Conservation (phyloP, 164 flowering plant genomes). For the Vitis riparia region DNA sequence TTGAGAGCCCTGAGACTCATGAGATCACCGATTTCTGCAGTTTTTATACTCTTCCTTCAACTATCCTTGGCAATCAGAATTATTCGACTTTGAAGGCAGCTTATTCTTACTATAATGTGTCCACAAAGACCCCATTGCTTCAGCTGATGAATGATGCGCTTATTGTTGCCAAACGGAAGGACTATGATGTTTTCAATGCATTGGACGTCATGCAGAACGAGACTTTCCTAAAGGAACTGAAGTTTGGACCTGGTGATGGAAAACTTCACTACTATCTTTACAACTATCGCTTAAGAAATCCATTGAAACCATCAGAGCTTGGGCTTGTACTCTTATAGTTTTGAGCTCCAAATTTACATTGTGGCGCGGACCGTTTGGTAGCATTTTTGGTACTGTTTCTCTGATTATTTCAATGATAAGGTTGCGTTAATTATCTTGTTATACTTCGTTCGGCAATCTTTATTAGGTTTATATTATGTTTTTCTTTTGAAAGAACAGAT, state of each 20-base stretch:
- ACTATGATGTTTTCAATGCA: conserved; percentile 57
- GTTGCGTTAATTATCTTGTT: too few relatives aligned
- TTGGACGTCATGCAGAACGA: conserved; percentile 58
- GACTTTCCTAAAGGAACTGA: conserved; percentile 49
- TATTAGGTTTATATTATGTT: too few relatives aligned
- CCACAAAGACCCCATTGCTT: conserved; percentile 50
- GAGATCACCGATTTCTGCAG: conserved; percentile 58
- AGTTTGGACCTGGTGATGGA: conserved; percentile 61
- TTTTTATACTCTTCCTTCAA: conserved; percentile 60
- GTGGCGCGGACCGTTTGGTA: too few relatives aligned
- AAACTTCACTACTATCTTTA: conserved; percentile 59
- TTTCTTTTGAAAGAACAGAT: too few relatives aligned
- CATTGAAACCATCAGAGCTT: conserved; percentile 49
- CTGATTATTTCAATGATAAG: too few relatives aligned
- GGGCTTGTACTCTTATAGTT: conserved; percentile 26
- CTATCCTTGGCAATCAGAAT: conserved; percentile 51
- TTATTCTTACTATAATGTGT: conserved; percentile 54
- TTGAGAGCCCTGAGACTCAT: conserved; percentile 51
- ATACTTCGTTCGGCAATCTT: too few relatives aligned
- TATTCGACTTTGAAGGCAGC: conserved; percentile 52
- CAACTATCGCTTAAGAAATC: conserved; percentile 41
- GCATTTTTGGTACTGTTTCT: too few relatives aligned
- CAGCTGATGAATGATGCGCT: conserved; percentile 62
- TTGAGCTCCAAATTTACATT: too few relatives aligned
- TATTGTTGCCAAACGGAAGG: conserved; percentile 48